Evolutionary conservation across 2,329 filamentous ascomycete species (phyloP).

Genomic region (Ceratocystis huliohia): DNA sequence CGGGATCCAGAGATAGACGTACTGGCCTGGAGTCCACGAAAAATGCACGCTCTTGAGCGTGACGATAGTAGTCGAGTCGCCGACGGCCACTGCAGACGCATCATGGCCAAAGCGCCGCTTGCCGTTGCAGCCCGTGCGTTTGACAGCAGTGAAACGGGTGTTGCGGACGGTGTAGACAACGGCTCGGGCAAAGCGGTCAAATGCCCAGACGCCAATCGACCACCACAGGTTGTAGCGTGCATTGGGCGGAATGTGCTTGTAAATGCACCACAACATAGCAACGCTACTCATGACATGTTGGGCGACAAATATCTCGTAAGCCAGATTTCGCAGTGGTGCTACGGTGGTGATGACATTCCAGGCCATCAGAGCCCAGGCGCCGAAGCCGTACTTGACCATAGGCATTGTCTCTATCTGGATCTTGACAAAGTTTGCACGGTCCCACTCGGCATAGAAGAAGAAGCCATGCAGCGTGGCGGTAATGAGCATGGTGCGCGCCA

Average conservation of each 20-base stretch:
- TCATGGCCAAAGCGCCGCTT: conserved; percentile 41
- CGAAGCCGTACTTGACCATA: conserved; percentile 54
- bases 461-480: conserved; percentile 58
- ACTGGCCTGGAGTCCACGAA: conserved; percentile 46
- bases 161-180: conserved; percentile 41
- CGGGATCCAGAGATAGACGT: conserved; percentile 49
- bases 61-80: conserved; percentile 41
- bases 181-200: conserved; percentile 47
- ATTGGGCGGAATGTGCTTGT: conserved; percentile 48
- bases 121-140: conserved; percentile 34
- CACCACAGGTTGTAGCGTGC: conserved; percentile 54
- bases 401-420: conserved; percentile 48
- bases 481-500: conserved; percentile 54
- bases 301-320: conserved; percentile 56
- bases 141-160: conserved; percentile 28
- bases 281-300: conserved; percentile 53
- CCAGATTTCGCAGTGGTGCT: conserved; percentile 50
- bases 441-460: conserved; percentile 55
- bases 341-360: conserved; percentile 54
- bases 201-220: conserved; percentile 46
- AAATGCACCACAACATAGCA: conserved; percentile 50
- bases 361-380: conserved; percentile 51
- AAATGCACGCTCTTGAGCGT: conserved; percentile 50
- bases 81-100: conserved; percentile 37
- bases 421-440: conserved; percentile 44